Conservation (phyloP, 2,329 filamentous ascomycete species). For the Lasiodiplodia sp. region DNA sequence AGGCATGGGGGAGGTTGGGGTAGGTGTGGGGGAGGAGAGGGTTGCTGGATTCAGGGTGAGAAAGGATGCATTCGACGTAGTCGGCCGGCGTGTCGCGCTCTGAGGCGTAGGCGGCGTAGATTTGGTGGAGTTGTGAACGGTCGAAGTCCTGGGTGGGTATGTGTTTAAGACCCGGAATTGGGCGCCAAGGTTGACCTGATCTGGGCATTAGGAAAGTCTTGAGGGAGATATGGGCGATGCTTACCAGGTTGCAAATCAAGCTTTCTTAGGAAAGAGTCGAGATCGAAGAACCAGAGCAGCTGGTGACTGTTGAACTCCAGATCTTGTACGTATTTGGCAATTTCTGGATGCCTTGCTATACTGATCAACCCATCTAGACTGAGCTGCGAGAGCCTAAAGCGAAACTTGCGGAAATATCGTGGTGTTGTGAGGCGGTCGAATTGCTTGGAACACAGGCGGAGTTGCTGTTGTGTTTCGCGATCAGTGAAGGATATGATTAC, state of each 20-base stretch:
- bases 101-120: slow-evolving; percentile 4
- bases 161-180: slow-evolving; percentile 5
- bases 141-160: slow-evolving; percentile 8
- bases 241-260: slow-evolving; percentile 2
- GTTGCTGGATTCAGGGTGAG: not conserved
- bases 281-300: slow-evolving; percentile 18
- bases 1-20: slow-evolving; percentile 1
- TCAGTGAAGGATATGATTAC: slow-evolving; percentile 15
- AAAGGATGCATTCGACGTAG: slow-evolving; percentile 5
- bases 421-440: slow-evolving; percentile 9
- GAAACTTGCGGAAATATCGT: slow-evolving; percentile 3
- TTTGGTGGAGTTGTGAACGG: not conserved
- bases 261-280: slow-evolving; percentile 3
- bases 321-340: slow-evolving; percentile 9
- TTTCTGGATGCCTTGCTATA: not conserved
- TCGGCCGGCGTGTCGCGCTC: slow-evolving; percentile 11
- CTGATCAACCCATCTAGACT: slow-evolving; percentile 2
- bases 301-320: slow-evolving; percentile 18
- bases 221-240: not conserved
- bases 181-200: not conserved
- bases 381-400: slow-evolving; percentile 1
- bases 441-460: slow-evolving; percentile 7
- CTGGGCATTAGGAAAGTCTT: not conserved
- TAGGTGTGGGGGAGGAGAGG: slow-evolving; percentile 8
- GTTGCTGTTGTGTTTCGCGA: slow-evolving; percentile 1